Percentiles rank a stretch among this genome's conserved stretches.
Evolutionary conservation across 345 rosid species (phyloP).

Genomic region (Rhizophora apiculata): DNA sequence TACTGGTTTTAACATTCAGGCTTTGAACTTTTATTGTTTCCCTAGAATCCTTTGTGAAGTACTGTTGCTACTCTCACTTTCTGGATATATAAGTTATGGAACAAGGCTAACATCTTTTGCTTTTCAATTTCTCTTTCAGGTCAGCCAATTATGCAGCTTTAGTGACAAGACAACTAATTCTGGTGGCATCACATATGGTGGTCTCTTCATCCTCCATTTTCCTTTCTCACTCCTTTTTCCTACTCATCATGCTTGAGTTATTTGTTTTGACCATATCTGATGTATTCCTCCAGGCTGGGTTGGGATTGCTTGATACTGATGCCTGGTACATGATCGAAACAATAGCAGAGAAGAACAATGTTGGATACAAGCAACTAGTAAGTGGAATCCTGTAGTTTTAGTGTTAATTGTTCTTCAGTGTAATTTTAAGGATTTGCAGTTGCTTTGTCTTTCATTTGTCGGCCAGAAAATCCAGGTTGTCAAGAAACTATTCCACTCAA

Average conservation of each 20-base stretch:
- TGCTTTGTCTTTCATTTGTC: constrained; percentile 2
- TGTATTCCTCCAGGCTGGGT: constrained; percentile 62
- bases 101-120: background rate
- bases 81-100: background rate
- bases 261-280: constrained; percentile 8
- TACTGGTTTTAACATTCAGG: too few species aligned
- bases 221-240: constrained; percentile 14
- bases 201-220: constrained; percentile 16
- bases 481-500: too few species aligned
- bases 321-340: constrained; percentile 93
- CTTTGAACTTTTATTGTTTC: too few species aligned
- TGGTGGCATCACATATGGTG: constrained; percentile 95
- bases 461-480: background rate
- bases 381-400: constrained; percentile 25
- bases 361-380: constrained; percentile 83
- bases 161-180: constrained; percentile 76
- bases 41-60: too few species aligned
- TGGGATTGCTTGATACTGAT: constrained; percentile 91
- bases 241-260: background rate
- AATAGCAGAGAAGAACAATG: constrained; percentile 82
- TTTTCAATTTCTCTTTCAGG: constrained; percentile 32
- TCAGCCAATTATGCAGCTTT: constrained; percentile 80
- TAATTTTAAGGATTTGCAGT: constrained; percentile 1
- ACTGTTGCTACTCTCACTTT: background rate
- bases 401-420: constrained; percentile 4